phyloP scores from a whole-genome alignment of 306 rosid genomes.

The Malus sieversii region DNA sequence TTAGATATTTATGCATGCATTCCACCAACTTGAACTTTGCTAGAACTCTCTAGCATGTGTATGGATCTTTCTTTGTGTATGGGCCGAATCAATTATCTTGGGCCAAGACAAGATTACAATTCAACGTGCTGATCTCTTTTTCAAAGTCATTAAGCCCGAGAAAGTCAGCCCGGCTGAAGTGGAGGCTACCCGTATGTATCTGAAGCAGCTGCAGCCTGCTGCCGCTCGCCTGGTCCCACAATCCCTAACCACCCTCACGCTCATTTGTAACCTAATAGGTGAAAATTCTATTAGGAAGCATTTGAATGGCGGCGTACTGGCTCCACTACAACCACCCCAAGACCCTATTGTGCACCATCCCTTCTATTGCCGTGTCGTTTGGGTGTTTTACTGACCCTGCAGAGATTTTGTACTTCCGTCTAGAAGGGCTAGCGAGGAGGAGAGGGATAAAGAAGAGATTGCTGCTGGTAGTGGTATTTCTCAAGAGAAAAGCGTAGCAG shows the following conservation, averaged over 20 bases:
- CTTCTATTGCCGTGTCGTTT: neutral
- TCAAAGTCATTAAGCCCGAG: neutral
- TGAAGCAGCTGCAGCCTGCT: neutral
- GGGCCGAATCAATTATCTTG: too few species aligned
- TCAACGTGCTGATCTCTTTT: neutral
- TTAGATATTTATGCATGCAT: too few species aligned
- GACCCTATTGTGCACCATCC: conserved; percentile 23
- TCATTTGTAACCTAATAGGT: neutral
- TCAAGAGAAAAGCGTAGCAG: too few species aligned
- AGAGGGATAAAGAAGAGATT: too few species aligned
- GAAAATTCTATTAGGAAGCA: conserved; percentile 35
- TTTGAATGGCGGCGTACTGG: conserved; percentile 43
- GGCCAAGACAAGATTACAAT: too few species aligned
- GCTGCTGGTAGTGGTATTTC: too few species aligned
- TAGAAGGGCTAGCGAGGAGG: neutral
- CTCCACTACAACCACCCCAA: conserved; percentile 45
- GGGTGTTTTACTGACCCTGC: neutral
- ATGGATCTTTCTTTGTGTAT: too few species aligned
- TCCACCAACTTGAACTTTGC: too few species aligned
- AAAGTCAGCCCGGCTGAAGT: neutral
- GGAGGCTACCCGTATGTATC: neutral
- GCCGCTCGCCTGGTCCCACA: too few species aligned
- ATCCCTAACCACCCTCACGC: too few species aligned
- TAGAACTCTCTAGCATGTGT: too few species aligned
- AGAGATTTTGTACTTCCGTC: neutral